Base-by-base conservation (phyloP, 495 filamentous ascomycete genomes). In the Lentithecium fluviatile region DNA sequence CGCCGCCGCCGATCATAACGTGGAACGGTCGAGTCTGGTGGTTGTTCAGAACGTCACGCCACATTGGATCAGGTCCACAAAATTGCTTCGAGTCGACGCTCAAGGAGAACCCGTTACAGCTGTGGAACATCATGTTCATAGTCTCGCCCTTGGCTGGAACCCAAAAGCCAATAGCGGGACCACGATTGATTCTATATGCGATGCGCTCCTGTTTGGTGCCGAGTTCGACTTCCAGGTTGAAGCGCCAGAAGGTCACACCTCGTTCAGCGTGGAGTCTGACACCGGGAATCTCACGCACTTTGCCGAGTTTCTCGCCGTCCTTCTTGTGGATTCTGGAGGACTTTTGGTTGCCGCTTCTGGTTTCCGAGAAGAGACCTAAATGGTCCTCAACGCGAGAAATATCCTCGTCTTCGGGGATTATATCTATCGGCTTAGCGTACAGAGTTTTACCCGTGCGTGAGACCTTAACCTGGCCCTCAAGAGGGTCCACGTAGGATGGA, bases 121-220 rank as follows among this genome's bases (percentile, higher is more conserved):
- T 93, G 78, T 97, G 83, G 75, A 95, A 97, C 91, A 97, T 95
- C 66, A 95, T 89, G 75, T 97, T 96, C 95, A 98, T 97, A 7
- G 88, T 82, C 74, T 96, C 82, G 21, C 85, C 88, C 50, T 78
- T 80, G 51, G 88, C 89, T 10, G 94, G 94, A 0, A 98, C 90
- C 94, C 94, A 98, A 74, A 98, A 98, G 10, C 85, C 88, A 24
- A 92, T 82, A 13, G 91, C 85, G 6, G 93, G 91, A 4, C 91
- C 94, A 60, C 84, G 81, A 71, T 98, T 98, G 75, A 98, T 95
- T 48, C 94, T 86, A 70, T 98, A 98, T 0, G 92, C 95, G 66
- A 98, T 88, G 45, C 91, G 87, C 57, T 88, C 81, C 69, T 96
- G 88, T 48, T 79, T 79, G 15, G 85, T 73, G 26, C 82, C 78